Base-by-base conservation (phyloP, 352 stramenopile species). In the Phytophthora rubi region DNA sequence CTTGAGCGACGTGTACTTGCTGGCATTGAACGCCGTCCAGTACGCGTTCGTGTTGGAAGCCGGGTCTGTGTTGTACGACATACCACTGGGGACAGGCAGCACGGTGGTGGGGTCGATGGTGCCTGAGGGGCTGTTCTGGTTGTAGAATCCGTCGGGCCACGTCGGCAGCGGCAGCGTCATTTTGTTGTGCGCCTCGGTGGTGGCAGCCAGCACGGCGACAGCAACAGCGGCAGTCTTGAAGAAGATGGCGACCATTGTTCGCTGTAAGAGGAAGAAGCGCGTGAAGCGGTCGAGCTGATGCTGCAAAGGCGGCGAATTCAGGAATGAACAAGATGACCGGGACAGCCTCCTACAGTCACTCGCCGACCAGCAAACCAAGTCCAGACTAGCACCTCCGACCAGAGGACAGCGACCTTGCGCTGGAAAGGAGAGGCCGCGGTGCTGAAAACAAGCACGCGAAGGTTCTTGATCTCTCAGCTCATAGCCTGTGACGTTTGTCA, bases 121-220 rank as follows among this genome's bases (percentile, higher is more conserved):
- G 26, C 70, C 79, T 49, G 73, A 84, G 30, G 79, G 79, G 33
- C 56, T 79, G 71, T 84, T 86, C 49, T 74, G 66, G 62, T 39
- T 64, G 68, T 81, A 81, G 55, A 81, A 73, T 13, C 59, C 60
- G 15, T 39, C 42, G 12, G 73, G 59, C 73, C 76, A 86, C 28
- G 79, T 84, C 33, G 79, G 76, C 23, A 71, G 18, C n/a, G 79
- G 79, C 33, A 82, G 33, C 33, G 63, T 76, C 76, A 85, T 83
- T 15, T 80, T 74, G 70, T 81, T 79, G 65, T 87, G 80, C 30
- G 77, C 80, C 39, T 82, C 59, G 1, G 60, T 68, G 26, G 65
- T 72, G 15, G 68, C 32, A 8, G 60, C 44, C 28, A 82, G 35
- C 45, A 73, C 39, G 18, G 52, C 53, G 28, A 75, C 39, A 21